Percentiles rank a stretch among this genome's conserved stretches.
Evolutionary conservation across 2,329 filamentous ascomycete species (phyloP).

Genomic region (Colletotrichum melonis): DNA sequence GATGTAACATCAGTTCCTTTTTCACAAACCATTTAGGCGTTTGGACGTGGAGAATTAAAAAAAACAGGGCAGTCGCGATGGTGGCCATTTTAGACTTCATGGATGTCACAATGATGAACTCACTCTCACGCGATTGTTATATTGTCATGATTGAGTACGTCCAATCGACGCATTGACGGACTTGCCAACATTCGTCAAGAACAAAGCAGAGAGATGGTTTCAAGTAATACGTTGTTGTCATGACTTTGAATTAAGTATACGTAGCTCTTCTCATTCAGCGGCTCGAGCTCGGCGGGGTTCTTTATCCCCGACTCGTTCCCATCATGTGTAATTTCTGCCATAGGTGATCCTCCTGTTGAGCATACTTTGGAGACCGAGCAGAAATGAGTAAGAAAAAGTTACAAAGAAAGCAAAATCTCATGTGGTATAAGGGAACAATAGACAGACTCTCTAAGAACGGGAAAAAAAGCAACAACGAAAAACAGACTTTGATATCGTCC

Average conservation of each 20-base stretch:
- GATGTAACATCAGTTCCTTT: slow-evolving; percentile 1
- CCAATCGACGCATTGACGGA: too few species aligned
- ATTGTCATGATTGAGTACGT: neutral
- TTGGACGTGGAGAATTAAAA: neutral
- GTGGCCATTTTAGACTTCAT: neutral
- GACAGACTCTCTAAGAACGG: neutral
- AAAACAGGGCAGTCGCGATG: neutral
- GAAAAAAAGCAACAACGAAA: neutral
- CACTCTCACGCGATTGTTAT: neutral
- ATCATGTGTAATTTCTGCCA: neutral
- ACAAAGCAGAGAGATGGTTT: neutral
- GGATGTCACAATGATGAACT: neutral
- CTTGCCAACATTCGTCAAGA: too few species aligned
- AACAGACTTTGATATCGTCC: neutral
- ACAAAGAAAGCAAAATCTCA: neutral
- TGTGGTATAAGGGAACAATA: neutral
- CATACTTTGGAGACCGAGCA: too few species aligned
- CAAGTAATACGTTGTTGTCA: neutral
- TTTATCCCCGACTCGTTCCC: neutral
- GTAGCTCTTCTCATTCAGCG: neutral
- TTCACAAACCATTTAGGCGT: neutral
- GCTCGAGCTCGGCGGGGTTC: too few species aligned
- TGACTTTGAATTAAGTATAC: slow-evolving; percentile 11
- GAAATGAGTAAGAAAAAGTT: too few species aligned
- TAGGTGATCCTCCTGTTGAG: neutral